Base-by-base conservation (phyloP, 306 rosid species). In the Oxytropis ochrocephala region DNA sequence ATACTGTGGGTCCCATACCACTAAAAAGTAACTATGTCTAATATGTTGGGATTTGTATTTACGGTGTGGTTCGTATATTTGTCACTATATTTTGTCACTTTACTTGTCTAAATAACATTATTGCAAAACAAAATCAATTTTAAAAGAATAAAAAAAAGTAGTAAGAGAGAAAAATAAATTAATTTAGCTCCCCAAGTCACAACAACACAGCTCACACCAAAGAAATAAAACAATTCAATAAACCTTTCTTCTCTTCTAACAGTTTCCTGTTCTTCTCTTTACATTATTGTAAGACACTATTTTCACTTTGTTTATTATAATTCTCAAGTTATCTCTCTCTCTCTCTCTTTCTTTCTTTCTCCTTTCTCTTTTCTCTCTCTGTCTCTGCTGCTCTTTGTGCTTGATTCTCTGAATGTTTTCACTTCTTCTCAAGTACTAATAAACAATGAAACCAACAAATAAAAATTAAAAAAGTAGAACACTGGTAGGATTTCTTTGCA, bases 131-230 rank as follows among this genome's bases (percentile, higher is more conserved):
- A 38, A 8, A 10, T 41, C 11, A 9, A n/a, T 4, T 5, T 42
- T 42, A 43, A 43, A 12, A 43, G 49, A 43, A 12, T 43, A 43
- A 43, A 42, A 16, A 0, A 5, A 27, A 17, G 3, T 14, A 32
- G 2, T 11, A 47, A 33, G 9, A 33, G 4, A n/a, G 72, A 44
- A 18, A 66, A 58, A 35, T 6, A 18, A 61, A 61, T 24, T 18
- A 11, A 19, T 32, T 64, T 74, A 71, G 74, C 83, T 85, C 73
- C 81, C 85, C 72, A 54, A 69, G 76, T 83, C 75, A 83, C 75
- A 83, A 54, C 86, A 83, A 59, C 86, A 80, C 63, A 75, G 84
- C 79, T 75, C 69, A 47, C 70, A 67, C 62, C 66, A 48, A 16
- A 7, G 39, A 62, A 67, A 61, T 68, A 71, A 44, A 61, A 3